phyloP scores from a whole-genome alignment of 2,329 filamentous ascomycete species.

The Thelonectria blattea region DNA sequence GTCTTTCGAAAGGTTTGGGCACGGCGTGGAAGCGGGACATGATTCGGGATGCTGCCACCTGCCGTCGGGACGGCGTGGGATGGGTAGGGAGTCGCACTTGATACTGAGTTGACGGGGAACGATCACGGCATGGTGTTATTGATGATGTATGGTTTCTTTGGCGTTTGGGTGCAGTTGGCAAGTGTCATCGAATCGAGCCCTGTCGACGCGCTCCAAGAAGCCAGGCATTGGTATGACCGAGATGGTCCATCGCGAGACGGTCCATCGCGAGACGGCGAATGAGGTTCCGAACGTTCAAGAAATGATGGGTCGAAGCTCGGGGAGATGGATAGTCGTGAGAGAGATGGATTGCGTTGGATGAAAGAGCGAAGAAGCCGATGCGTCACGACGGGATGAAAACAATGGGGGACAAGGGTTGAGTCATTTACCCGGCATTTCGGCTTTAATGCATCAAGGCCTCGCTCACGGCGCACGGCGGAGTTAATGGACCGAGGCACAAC shows the following conservation, averaged over 20 bases:
- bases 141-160: background rate
- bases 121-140: background rate
- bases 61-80: no score
- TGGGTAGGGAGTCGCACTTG: background rate
- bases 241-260: no score
- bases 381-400: background rate
- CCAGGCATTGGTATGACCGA: background rate
- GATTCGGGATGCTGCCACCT: no score
- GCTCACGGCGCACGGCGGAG: no score
- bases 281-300: background rate
- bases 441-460: no score
- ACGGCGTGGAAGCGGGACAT: no score
- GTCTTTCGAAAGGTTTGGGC: no score
- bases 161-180: background rate
- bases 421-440: background rate
- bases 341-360: background rate
- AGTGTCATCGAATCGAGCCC: background rate
- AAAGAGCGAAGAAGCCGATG: background rate
- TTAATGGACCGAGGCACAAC: background rate
- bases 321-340: background rate
- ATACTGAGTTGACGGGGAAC: background rate
- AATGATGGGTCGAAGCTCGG: background rate
- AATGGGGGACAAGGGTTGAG: no score
- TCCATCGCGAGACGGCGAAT: background rate
- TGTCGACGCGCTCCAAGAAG: background rate